Evolutionary conservation across 2,329 filamentous ascomycete genomes (phyloP), one percentile per base, ranked within the genome.

Genomic region (Microdochium trichocladiopsis): DNA sequence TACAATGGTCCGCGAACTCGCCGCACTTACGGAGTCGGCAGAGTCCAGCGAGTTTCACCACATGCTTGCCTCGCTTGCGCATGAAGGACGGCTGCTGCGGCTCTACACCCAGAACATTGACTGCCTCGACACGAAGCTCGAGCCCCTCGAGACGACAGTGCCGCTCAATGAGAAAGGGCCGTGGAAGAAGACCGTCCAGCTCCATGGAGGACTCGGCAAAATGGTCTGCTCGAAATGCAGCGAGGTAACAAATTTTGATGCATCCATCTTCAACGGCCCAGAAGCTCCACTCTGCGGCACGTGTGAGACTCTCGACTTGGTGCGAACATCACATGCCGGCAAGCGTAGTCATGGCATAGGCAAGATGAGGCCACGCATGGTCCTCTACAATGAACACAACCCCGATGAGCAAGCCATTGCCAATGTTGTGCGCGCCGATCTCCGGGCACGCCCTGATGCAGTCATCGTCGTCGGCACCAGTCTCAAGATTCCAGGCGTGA

Each of bases 101-200:
- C 79, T 99, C 6, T 99, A 99, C 69, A 93, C 90, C 2, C 94
- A 99, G 66, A 99, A 99, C 61, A 93, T 99, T 31, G 94, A 99
- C 71, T 90, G 92, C 53, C 88, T 99, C 58, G 94, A 99, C 62
- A 94, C 90, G 0, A 82, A 84, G 8, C 79, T 99, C 68, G 75
- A 83, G 48, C 92, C 93, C 2, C 75, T 99, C 9, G 78, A 80
- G 24, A 97, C 94, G 0, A 79, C 80, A 50, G 84, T 96, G 1
- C 94, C 94, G 1, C 76, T 99, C 12, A 86, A 86, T 55, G 59
- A 82, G 58, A 95, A 94, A 66, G 91, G 85, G 1, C 92, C 92
- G 16, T 99, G 94, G 94, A 94, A 94, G 2, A 84, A 84, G 58
- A 95, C 94, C 1, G 83, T 99, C 55, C 94, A 97, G 68, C 79